phyloP scores from a whole-genome alignment of 2,329 filamentous ascomycete genomes.

The Cytospora piceae region DNA sequence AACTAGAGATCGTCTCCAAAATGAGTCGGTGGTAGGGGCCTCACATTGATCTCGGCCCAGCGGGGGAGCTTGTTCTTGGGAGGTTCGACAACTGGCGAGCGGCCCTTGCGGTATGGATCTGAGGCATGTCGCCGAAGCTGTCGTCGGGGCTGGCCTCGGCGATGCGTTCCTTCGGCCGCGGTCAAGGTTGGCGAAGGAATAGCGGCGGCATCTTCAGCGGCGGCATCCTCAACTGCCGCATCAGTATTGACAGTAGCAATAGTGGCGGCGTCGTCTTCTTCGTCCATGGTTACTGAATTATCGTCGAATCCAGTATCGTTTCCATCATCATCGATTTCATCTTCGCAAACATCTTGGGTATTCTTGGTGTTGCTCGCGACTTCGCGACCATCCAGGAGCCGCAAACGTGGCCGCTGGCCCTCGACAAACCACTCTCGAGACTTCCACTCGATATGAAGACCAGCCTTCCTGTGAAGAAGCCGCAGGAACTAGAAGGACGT shows the following conservation, averaged over 20 bases:
- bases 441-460: neutral
- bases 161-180: neutral
- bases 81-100: neutral
- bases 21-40: neutral
- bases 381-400: neutral
- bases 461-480: neutral
- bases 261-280: neutral
- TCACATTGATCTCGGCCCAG: neutral
- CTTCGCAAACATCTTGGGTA: neutral
- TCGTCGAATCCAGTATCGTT: neutral
- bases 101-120: neutral
- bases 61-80: neutral
- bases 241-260: neutral
- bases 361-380: neutral
- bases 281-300: neutral
- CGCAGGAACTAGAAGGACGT: neutral
- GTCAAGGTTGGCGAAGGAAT: accelerated
- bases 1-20: neutral
- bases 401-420: neutral
- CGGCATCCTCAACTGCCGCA: neutral
- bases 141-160: neutral
- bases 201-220: too few species aligned
- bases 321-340: neutral
- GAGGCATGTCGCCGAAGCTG: neutral
- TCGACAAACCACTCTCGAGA: neutral